These are phyloP conservation scores for Cerioporus squamosus DNA, from an alignment of 1,284 basidiomycete species.

Conservation along the genomic window DNA sequence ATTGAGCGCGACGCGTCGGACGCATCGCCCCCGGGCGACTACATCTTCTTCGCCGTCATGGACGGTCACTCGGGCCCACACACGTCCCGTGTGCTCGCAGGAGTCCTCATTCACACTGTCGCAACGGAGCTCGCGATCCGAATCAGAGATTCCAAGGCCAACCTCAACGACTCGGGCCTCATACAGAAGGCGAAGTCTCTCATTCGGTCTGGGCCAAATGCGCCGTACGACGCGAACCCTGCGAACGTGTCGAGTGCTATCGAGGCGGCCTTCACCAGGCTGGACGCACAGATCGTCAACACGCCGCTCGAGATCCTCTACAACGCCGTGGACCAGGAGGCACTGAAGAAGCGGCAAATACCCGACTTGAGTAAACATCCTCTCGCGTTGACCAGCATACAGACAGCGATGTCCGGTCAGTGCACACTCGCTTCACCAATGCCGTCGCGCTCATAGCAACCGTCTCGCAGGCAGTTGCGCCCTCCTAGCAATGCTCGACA, in stretches of 20 bases:
- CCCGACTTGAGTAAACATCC: slow-evolving; percentile 77
- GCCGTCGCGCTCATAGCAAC: neutral
- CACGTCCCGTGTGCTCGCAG: slow-evolving; percentile 86
- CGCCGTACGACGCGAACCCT: slow-evolving; percentile 58
- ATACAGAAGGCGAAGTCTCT: slow-evolving; percentile 46
- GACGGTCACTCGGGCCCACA: slow-evolving; percentile 91
- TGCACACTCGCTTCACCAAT: neutral
- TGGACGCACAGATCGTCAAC: slow-evolving; percentile 81
- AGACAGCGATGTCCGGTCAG: slow-evolving; percentile 77
- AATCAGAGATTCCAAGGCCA: slow-evolving; percentile 40
- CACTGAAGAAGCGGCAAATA: slow-evolving; percentile 49
- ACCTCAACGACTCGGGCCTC: slow-evolving; percentile 35
- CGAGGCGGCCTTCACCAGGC: slow-evolving; percentile 75
- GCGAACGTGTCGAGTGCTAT: slow-evolving; percentile 72
- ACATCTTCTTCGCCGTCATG: slow-evolving; percentile 87
- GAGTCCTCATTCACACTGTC: slow-evolving; percentile 87
- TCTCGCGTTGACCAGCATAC: slow-evolving; percentile 70
- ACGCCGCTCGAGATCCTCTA: slow-evolving; percentile 79
- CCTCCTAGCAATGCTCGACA: slow-evolving; percentile 85
- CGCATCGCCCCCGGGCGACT: slow-evolving; percentile 64
- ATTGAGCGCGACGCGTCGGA: slow-evolving; percentile 65
- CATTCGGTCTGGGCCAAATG: slow-evolving; percentile 38
- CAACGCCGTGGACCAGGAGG: slow-evolving; percentile 54
- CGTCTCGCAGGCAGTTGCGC: slow-evolving; percentile 79
- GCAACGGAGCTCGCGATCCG: slow-evolving; percentile 75